These are phyloP conservation scores for Thelonectria discophora DNA, from an alignment of 2,329 filamentous ascomycete genomes.

Conservation along the genomic window DNA sequence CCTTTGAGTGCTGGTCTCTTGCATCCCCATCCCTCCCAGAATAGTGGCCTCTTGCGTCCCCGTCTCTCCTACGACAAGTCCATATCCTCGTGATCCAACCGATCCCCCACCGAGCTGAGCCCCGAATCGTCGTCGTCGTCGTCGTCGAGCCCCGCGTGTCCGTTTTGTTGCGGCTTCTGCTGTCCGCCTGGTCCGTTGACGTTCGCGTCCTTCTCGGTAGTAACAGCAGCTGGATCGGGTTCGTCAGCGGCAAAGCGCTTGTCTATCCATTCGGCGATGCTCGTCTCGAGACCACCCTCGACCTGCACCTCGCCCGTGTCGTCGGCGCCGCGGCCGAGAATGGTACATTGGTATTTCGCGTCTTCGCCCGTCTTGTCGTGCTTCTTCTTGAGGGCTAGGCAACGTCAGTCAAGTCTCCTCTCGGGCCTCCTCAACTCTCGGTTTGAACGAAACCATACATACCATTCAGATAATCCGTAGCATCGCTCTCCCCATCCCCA, in stretches of 20 bases:
- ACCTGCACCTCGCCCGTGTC: constrained; percentile 79
- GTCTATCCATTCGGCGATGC: constrained; percentile 50
- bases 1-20: neutral
- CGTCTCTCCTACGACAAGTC: constrained; percentile 49
- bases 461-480: constrained; percentile 77
- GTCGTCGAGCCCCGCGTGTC: constrained; percentile 21
- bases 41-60: too few species aligned
- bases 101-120: constrained; percentile 65
- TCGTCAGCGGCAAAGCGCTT: constrained; percentile 36
- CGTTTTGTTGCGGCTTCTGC: constrained; percentile 36
- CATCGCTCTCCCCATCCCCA: constrained; percentile 70
- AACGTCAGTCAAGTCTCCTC: constrained; percentile 51
- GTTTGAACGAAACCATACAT: too few species aligned
- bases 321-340: constrained; percentile 75
- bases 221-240: too few species aligned
- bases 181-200: constrained; percentile 2
- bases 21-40: too few species aligned
- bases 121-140: constrained; percentile 59
- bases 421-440: too few species aligned
- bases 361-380: constrained; percentile 91
- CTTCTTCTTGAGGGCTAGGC: constrained; percentile 83
- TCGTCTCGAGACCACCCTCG: constrained; percentile 70
- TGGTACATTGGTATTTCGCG: constrained; percentile 83
- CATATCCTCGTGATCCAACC: constrained; percentile 57
- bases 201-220: neutral